Base-by-base conservation (phyloP, 176 grass and related monocot genomes). In the Bonia amplexicaulis region DNA sequence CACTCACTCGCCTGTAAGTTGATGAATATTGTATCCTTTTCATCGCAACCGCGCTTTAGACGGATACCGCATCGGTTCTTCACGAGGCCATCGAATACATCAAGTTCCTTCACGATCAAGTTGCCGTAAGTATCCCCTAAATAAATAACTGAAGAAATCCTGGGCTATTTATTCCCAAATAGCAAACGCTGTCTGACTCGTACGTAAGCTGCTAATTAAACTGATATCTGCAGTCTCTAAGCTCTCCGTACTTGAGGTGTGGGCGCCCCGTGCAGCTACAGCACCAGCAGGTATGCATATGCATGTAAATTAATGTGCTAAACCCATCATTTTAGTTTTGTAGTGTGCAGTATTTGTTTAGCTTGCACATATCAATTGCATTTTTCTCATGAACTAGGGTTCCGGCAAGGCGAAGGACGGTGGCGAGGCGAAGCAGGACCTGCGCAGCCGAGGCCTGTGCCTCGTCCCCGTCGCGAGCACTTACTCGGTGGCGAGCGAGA, bases 1-100 rank as follows among this genome's bases (percentile, higher is more conserved):
- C 49, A 52, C 16, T 16, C 49, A 52, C 17, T 64, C 23, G 65
- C 12, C 0, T 64, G 45, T 17, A 6, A 77, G 44, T 54, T 60
- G 35, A 71, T 70, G 58, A 80, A 3, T 59, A 58, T 81, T 52
- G 16, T 47, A 69, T 33, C 41, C 15, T 85, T 64, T 78, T 76
- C 26, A 69, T 22, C 63, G 69, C 68, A 41, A 59, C 60, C 6
- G 41, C 8, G 4, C 6, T 58, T 66, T 49, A 98, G 93, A 98
- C 96, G 45, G 93, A 98, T 70, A 98, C 95, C 6, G 95, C 95
- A 89, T 98, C 96, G 6, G 96, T 98, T 92, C 96, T 98, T 73
- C 96, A 98, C 71, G 96, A 98, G 81, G 91, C 96, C n/a, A 95
- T 90, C 54, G 87, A 93, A 63, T 98, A 92, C 87, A 98, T 98